Evolutionary conservation across 164 flowering plant genomes (phyloP).

Genomic region (Vitis riparia): DNA sequence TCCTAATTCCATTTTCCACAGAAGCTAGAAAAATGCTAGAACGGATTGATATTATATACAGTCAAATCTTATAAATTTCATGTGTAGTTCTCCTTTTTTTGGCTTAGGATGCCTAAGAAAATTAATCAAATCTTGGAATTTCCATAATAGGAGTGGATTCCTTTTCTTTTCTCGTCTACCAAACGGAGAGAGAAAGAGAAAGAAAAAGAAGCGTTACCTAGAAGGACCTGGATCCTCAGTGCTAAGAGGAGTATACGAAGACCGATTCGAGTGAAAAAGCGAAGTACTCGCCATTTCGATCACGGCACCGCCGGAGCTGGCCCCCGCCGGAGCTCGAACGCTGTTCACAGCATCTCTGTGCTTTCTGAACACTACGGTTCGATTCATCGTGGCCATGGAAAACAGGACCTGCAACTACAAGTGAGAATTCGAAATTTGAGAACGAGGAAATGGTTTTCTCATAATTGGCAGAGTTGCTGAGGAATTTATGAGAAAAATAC

Average conservation of each 20-base stretch:
- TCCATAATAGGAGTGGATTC: too few species aligned
- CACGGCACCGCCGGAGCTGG: conserved; percentile 49
- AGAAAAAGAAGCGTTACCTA: conserved; percentile 48
- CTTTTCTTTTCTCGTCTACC: too few species aligned
- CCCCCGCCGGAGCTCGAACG: conserved; percentile 52
- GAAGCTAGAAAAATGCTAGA: too few species aligned
- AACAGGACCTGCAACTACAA: background rate
- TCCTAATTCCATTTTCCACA: too few species aligned
- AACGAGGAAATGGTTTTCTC: background rate
- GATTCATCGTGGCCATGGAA: conserved; percentile 76
- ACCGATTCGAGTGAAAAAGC: conserved; percentile 37
- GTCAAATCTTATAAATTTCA: too few species aligned
- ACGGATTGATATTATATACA: too few species aligned
- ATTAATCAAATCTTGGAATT: too few species aligned
- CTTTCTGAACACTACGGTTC: conserved; percentile 56
- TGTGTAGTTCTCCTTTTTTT: too few species aligned
- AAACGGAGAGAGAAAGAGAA: too few species aligned
- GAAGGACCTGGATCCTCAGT: conserved; percentile 44
- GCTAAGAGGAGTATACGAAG: conserved; percentile 41
- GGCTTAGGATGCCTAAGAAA: background rate
- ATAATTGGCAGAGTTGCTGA: background rate
- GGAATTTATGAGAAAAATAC: background rate
- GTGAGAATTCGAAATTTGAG: background rate
- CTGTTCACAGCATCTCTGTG: conserved; percentile 80
- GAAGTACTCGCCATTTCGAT: conserved; percentile 57